Evolutionary conservation across 108 stramenopile genomes (phyloP), one percentile per base, ranked within the genome.

Genomic region (Parietichytrium sp.): DNA sequence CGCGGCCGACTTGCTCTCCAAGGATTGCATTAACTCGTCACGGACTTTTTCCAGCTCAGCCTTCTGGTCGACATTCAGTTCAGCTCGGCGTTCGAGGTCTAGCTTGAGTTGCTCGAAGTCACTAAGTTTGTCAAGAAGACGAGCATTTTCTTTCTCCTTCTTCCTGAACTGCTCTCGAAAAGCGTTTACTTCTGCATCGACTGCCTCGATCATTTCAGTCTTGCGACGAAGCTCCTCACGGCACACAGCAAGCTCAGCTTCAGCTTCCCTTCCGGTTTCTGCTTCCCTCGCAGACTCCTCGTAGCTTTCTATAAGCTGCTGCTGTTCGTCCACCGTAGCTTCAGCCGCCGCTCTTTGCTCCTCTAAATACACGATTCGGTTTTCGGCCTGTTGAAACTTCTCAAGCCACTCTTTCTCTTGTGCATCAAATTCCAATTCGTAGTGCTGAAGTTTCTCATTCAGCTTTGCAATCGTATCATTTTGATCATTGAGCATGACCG

Each of bases 191-290:
- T 72, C 61, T 72, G 36, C 45, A n/a, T 33, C 61, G 6, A 20
- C 61, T 42, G 36, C 38, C 42, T 2, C 61, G 8, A 72, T 10
- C 45, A 20, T 12, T 23, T 33, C 10, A 1, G 61, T 45, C 33
- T 72, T 72, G 33, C 61, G 61, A 8, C 20, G 38, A 27, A 72
- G 61, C 2, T 72, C 61, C 61, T 72, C 45, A 2, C 61, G 61
- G 38, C 36, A 20, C 10, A 42, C 29, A 6, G 18, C 38, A 10
- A 72, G 16, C 23, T 72, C 61, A n/a, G n/a, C n/a, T n/a, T n/a
- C n/a, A n/a, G n/a, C n/a, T n/a, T n/a, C n/a, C n/a, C n/a, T n/a
- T n/a, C n/a, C n/a, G n/a, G n/a, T n/a, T n/a, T 72, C 61, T 72
- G 36, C 38, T 6, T 72, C 61, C 8, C 3, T 33, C 6, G 61